Percentiles rank a stretch among this genome's conserved stretches.
These are phyloP conservation scores for Marchantia polymorpha DNA, from an alignment of 225 moss, liverwort and hornwort genomes.

Conservation along the genomic window DNA sequence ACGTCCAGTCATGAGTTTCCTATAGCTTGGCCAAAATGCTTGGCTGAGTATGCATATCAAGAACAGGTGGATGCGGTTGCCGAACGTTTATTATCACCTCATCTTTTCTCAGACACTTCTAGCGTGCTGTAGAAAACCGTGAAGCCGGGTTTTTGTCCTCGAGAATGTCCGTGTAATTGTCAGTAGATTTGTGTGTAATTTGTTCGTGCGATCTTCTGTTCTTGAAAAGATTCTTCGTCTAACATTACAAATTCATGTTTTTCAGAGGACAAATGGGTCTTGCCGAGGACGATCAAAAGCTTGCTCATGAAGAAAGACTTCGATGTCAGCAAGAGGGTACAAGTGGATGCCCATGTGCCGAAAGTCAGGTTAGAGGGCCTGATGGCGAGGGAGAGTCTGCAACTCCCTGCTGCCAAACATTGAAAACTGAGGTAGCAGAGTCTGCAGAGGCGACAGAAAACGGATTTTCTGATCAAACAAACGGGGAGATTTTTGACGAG, in stretches of 20 bases:
- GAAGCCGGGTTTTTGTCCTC: no score
- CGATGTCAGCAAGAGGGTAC: conserved; percentile 19
- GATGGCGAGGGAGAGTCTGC: conserved; percentile 12
- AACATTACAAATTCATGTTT: neutral
- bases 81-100: no score
- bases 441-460: conserved; percentile 2
- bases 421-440: conserved; percentile 1
- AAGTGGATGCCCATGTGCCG: conserved; percentile 34
- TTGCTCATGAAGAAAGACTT: conserved; percentile 51
- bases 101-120: no score
- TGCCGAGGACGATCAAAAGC: conserved; percentile 74
- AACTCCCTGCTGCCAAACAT: conserved; percentile 30
- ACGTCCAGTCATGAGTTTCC: neutral
- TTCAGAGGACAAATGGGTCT: conserved; percentile 93
- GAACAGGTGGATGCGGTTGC: neutral
- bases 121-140: no score
- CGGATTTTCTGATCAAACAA: neutral
- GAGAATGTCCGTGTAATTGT: no score
- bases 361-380: conserved; percentile 22
- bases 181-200: no score
- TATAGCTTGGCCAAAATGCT: neutral
- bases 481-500: conserved; percentile 4
- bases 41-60: neutral
- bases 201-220: no score
- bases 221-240: neutral